Evolutionary conservation across 441 rosid genomes (phyloP).

Genomic region (Populus hybrid): DNA sequence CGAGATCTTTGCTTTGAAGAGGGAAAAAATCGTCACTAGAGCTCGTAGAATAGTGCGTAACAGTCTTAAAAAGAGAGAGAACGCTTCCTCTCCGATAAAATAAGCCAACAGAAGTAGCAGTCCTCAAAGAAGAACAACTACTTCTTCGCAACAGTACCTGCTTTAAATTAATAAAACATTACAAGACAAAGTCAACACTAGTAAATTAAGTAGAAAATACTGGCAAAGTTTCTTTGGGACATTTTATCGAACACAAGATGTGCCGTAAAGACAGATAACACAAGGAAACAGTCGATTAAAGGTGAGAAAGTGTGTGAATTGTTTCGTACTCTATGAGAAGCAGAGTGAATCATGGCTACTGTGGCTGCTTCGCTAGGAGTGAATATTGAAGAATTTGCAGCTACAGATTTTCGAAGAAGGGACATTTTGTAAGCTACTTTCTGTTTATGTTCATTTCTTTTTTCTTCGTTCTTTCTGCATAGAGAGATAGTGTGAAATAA

Average conservation of each 20-base stretch:
- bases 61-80: constrained; percentile 43
- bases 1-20: constrained; percentile 82
- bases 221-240: constrained; percentile 10
- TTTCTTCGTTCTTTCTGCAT: background rate
- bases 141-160: constrained; percentile 57
- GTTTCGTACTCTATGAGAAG: constrained; percentile 49
- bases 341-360: constrained; percentile 58
- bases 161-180: constrained; percentile 6
- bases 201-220: background rate
- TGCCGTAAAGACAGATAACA: constrained; percentile 1
- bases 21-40: constrained; percentile 41
- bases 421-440: constrained; percentile 25
- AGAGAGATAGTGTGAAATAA: background rate
- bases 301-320: background rate
- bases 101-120: constrained; percentile 33
- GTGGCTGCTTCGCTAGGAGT: constrained; percentile 48
- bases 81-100: constrained; percentile 37
- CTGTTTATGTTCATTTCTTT: background rate
- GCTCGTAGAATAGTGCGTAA: constrained; percentile 36
- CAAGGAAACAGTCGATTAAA: background rate
- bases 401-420: constrained; percentile 44
- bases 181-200: background rate
- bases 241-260: constrained; percentile 44
- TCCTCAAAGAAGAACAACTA: constrained; percentile 46
- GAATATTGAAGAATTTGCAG: constrained; percentile 14